These are phyloP conservation scores for Thermoascus crustaceus DNA, from an alignment of 2,329 filamentous ascomycete species.

Conservation along the genomic window DNA sequence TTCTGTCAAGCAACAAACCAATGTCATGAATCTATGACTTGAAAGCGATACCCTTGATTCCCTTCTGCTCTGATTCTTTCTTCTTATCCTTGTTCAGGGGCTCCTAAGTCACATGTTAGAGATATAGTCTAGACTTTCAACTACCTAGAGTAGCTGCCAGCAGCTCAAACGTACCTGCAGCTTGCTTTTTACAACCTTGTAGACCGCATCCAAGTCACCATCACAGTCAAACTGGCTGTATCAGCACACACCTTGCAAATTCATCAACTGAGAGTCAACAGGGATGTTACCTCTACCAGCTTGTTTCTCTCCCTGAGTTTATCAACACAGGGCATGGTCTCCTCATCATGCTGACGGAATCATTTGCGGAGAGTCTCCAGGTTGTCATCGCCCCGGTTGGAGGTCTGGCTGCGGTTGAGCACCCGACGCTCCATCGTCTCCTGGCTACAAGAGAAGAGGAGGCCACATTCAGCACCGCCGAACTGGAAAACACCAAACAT, in stretches of 20 bases:
- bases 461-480: neutral
- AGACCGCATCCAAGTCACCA: neutral
- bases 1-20: too few species aligned
- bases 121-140: neutral
- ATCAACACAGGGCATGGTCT: conserved; percentile 1
- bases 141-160: too few species aligned
- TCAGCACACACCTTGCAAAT: neutral
- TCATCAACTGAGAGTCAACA: neutral
- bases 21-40: too few species aligned
- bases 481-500: neutral
- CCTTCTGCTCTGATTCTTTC: too few species aligned
- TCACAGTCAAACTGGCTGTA: neutral
- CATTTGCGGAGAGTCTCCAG: neutral
- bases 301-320: neutral
- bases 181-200: neutral
- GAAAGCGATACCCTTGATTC: too few species aligned
- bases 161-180: neutral
- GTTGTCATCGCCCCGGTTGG: conserved; percentile 2
- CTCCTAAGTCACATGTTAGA: neutral
- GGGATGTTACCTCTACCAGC: conserved; percentile 2
- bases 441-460: neutral
- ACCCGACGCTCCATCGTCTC: neutral
- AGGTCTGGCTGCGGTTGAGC: neutral
- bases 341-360: neutral
- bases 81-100: neutral